phyloP scores from a whole-genome alignment of 2,329 filamentous ascomycete genomes.

The Arthrinium phaeospermum region DNA sequence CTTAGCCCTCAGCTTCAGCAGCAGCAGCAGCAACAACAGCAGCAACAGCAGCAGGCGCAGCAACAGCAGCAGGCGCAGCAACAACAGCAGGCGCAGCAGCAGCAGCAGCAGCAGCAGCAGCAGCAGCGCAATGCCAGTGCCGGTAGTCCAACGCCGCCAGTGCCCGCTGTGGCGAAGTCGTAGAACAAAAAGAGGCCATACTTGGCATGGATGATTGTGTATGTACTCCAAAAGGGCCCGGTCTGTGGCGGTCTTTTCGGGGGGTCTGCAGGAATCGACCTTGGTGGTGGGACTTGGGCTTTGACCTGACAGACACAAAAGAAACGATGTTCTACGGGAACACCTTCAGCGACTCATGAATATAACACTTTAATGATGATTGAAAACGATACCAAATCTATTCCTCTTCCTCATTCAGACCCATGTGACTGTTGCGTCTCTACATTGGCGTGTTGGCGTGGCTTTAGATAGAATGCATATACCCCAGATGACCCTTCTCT shows the following conservation, averaged over 20 bases:
- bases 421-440: not conserved
- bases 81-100: slow-evolving; percentile 27
- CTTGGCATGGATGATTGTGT: not conserved
- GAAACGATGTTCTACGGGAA: not conserved
- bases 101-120: slow-evolving; percentile 21
- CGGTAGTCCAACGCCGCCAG: slow-evolving; percentile 25
- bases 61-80: slow-evolving; percentile 45
- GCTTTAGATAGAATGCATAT: too few relatives aligned
- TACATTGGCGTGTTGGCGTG: too few relatives aligned
- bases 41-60: slow-evolving; percentile 31
- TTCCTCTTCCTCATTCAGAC: not conserved
- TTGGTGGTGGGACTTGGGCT: slow-evolving; percentile 14
- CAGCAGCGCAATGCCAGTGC: slow-evolving; percentile 24
- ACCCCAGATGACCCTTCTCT: too few relatives aligned
- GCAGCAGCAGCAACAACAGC: slow-evolving; percentile 44
- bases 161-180: slow-evolving; percentile 24
- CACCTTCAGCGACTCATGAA: slow-evolving; percentile 4
- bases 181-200: not conserved
- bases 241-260: not conserved
- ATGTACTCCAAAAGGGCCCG: not conserved
- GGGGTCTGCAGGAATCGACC: slow-evolving; percentile 7
- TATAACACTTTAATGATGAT: slow-evolving; percentile 17
- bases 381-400: slow-evolving; percentile 12
- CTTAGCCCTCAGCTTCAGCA: slow-evolving; percentile 50
- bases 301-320: slow-evolving; percentile 16